Evolutionary conservation across 129 eudicot species (phyloP).

Genomic region (Escallonia herrerae): DNA sequence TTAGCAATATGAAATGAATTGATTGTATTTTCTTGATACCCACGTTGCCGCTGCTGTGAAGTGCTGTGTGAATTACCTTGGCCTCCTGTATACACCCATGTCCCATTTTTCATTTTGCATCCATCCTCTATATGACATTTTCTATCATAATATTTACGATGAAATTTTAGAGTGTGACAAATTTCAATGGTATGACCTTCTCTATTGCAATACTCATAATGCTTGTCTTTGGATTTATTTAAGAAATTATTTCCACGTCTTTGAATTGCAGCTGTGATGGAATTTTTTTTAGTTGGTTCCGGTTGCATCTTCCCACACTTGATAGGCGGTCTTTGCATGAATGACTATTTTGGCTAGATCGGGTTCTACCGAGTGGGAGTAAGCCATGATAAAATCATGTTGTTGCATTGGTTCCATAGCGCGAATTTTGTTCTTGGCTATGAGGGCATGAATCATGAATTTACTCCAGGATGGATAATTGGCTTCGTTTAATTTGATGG

Average conservation of each 20-base stretch:
- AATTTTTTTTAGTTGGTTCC: conserved; percentile 5
- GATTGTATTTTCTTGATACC: background rate
- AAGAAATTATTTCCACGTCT: background rate
- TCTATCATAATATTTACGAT: background rate
- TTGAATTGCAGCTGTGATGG: conserved; percentile 5
- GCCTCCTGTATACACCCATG: background rate
- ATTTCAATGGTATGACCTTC: conserved; percentile 11
- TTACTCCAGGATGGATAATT: conserved; percentile 15
- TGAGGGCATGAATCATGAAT: conserved; percentile 18
- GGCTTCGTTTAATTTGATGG: conserved; percentile 8
- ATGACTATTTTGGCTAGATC: background rate
- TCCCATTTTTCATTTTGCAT: conserved; percentile 11
- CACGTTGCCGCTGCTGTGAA: too few relatives aligned
- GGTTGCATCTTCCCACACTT: conserved; percentile 2
- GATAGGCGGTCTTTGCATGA: background rate
- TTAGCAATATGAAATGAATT: background rate
- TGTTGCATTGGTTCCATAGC: conserved; percentile 10
- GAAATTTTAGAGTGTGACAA: conserved; percentile 3
- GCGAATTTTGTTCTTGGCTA: conserved; percentile 15
- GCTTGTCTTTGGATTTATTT: background rate
- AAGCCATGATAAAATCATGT: conserved; percentile 8
- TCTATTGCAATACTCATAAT: conserved; percentile 13
- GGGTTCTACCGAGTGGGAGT: conserved; percentile 2
- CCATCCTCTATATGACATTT: conserved; percentile 11
- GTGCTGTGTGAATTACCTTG: conserved; percentile 1